phyloP scores from a whole-genome alignment of 2,329 filamentous ascomycete species.

The Aspergillus ochraceus region DNA sequence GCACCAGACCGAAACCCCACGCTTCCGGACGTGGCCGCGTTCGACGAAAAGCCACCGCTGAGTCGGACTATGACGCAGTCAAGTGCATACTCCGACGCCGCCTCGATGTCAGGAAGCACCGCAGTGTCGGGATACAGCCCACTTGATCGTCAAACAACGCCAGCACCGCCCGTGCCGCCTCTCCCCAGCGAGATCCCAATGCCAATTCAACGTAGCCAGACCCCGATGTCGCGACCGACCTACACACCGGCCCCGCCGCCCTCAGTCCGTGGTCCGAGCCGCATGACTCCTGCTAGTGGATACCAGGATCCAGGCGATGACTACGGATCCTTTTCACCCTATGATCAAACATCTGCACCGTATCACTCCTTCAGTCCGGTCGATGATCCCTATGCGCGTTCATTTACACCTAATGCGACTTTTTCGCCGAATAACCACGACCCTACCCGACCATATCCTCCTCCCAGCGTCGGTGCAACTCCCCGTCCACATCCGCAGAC shows the following conservation, averaged over 20 bases:
- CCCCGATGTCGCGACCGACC: slow-evolving; percentile 14
- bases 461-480: slow-evolving; percentile 5
- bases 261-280: slow-evolving; percentile 21
- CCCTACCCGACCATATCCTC: slow-evolving; percentile 11
- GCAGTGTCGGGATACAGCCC: slow-evolving; percentile 36
- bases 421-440: slow-evolving; percentile 7
- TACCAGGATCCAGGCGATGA: slow-evolving; percentile 5
- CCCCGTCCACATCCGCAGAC: slow-evolving; percentile 10
- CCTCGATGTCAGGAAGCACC: slow-evolving; percentile 45
- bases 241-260: slow-evolving; percentile 17
- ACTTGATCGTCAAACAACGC: slow-evolving; percentile 30
- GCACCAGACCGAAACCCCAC: slow-evolving; percentile 35
- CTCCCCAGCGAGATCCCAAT: slow-evolving; percentile 27
- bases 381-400: slow-evolving; percentile 22
- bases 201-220: slow-evolving; percentile 14
- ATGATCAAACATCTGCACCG: slow-evolving; percentile 7
- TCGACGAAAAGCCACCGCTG: slow-evolving; percentile 43
- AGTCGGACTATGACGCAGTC: slow-evolving; percentile 47
- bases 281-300: slow-evolving; percentile 10
- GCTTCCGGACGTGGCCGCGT: slow-evolving; percentile 39
- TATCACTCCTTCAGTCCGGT: slow-evolving; percentile 23
- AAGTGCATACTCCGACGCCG: slow-evolving; percentile 53
- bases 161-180: slow-evolving; percentile 33
- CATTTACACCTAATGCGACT: slow-evolving; percentile 15
- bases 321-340: slow-evolving; percentile 6